Conservation (phyloP, 2,329 filamentous ascomycete genomes). For the Trichocomaceae sp. region DNA sequence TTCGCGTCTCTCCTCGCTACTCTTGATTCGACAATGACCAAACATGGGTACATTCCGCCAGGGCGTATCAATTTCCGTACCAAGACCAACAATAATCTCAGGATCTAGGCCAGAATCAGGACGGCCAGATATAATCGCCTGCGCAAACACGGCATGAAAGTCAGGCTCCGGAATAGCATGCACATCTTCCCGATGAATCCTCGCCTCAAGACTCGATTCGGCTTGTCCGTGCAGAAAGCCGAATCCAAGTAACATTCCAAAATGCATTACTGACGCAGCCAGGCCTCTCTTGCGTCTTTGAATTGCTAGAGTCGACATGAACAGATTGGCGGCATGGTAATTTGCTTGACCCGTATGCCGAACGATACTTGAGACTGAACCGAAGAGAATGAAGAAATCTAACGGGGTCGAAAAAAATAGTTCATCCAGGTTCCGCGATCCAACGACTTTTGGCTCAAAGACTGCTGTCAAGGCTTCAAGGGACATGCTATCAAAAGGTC, state of each 20-base stretch:
- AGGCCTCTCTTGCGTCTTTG: constrained; percentile 13
- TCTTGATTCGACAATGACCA: neutral
- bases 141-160: constrained; percentile 48
- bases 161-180: constrained; percentile 40
- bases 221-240: constrained; percentile 19
- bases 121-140: constrained; percentile 43
- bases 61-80: neutral
- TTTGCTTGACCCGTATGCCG: constrained; percentile 36
- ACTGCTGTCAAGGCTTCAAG: constrained; percentile 25
- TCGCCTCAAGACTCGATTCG: constrained; percentile 1
- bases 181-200: neutral
- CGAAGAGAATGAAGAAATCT: constrained; percentile 37
- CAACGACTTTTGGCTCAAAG: constrained; percentile 35
- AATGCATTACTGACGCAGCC: constrained; percentile 20
- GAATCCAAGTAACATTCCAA: constrained; percentile 24
- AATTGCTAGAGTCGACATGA: constrained; percentile 16
- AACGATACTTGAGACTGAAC: constrained; percentile 22
- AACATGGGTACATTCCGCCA: neutral
- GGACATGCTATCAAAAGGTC: constrained; percentile 27
- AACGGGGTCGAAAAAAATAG: constrained; percentile 20
- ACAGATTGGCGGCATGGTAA: constrained; percentile 20
- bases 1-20: neutral
- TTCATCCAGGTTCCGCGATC: constrained; percentile 21
- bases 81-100: constrained; percentile 17
- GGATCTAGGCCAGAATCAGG: constrained; percentile 17